Evolutionary conservation across 495 filamentous ascomycete genomes (phyloP).

Genomic region (Xylaria telfairii): DNA sequence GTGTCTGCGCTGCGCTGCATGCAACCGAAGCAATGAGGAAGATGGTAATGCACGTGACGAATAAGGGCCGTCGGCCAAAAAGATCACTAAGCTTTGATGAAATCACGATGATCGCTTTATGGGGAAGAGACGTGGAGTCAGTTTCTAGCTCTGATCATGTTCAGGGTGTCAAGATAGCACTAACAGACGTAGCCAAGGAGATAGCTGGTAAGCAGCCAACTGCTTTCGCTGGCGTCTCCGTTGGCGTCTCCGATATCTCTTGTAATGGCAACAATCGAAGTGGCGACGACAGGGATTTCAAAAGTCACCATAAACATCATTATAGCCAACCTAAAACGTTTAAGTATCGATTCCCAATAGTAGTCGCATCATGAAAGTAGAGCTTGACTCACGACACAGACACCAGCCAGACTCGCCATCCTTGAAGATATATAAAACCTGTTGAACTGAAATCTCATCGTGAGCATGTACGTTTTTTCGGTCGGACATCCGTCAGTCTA

Average conservation of each 20-base stretch:
- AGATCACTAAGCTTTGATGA: conserved; percentile 60
- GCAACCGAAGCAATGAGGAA: conserved; percentile 59
- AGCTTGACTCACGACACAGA: background rate
- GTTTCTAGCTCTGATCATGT: too few relatives aligned
- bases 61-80: conserved; percentile 52
- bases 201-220: conserved; percentile 50
- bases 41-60: conserved; percentile 51
- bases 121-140: too few relatives aligned
- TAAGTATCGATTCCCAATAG: background rate
- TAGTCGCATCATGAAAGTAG: too few relatives aligned
- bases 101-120: conserved; percentile 44
- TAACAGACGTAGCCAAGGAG: conserved; percentile 23
- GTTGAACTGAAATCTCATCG: too few relatives aligned
- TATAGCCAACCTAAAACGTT: background rate
- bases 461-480: too few relatives aligned
- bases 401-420: background rate
- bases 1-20: conserved; percentile 53
- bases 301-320: conserved; percentile 50
- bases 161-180: background rate
- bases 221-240: too few relatives aligned
- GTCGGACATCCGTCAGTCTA: too few relatives aligned
- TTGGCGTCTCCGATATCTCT: conserved; percentile 49
- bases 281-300: conserved; percentile 55
- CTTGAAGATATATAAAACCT: conserved; percentile 2
- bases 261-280: conserved; percentile 55